Evolutionary conservation across 2,329 filamentous ascomycete species (phyloP), one percentile per base, ranked within the genome.

Genomic region (Colletotrichum navitas): DNA sequence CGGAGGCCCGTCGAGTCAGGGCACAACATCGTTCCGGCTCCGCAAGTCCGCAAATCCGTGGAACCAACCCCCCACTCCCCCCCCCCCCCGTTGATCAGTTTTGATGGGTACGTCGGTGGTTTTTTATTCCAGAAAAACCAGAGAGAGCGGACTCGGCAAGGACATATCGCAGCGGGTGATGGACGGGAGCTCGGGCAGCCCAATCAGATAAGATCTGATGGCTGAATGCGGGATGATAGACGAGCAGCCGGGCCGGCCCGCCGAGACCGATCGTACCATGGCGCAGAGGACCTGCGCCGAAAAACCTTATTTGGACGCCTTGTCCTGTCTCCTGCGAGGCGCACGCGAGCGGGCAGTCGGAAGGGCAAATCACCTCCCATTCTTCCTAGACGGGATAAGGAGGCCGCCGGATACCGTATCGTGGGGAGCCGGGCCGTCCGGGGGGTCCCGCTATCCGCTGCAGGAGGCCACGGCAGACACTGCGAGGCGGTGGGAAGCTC

Each of bases 211-310:
- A 29, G 32, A 18, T 49, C 59, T 2, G 59, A 12, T 18, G 32
- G 59, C 59, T 61, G 59, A 49, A 49, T 61, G 29, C n/a, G 43
- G 29, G 59, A 36, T 45, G 34, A 36, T 41, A 34, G 41, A 47
- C 32, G 18, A 39, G 8, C 1, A 1, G 5, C 36, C 36, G 36
- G n/a, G 43, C 45, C n/a, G 11, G 43, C 58, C 32, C 29, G 21
- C 18, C 41, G 32, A 24, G 43, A 29, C 4, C 7, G 32, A 49
- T 12, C 10, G 32, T 41, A 16, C 12, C 47, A n/a, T 36, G 18
- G 43, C 29, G 16, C 21, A 26, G 43, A 1, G 7, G 6, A 24
- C 41, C 41, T 45, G 10, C 4, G 5, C 26, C 3, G 7, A 1
- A 1, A 24, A 61, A 61, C 26, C 45, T 34, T 61, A 61, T 61